Evolutionary conservation across 192 early-diverging fungal species (phyloP).

Genomic region (Umbelopsis ramanniana): DNA sequence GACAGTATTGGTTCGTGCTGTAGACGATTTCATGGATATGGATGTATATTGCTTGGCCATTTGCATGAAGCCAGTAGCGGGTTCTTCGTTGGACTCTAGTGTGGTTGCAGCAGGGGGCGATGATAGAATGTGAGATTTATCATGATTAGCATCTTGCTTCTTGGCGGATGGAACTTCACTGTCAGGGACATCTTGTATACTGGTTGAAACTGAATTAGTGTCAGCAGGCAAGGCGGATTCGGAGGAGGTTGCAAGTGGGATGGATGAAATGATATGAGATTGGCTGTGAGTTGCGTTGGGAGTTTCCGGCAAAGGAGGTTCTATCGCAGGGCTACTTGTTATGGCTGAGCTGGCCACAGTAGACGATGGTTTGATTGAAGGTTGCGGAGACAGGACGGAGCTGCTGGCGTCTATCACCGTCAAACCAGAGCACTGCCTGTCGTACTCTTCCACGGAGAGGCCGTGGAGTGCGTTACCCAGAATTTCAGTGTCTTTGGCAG

Average conservation of each 20-base stretch:
- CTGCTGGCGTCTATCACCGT: neutral
- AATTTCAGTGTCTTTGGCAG: constrained; percentile 1
- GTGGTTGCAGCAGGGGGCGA: neutral
- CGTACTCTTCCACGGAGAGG: constrained; percentile 4
- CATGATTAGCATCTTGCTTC: neutral
- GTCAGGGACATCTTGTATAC: neutral
- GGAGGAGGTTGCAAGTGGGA: too few relatives aligned
- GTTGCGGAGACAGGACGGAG: constrained; percentile 1
- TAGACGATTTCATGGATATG: neutral
- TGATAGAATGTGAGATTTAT: neutral
- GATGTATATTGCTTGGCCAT: neutral
- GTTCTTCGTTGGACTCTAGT: too few relatives aligned
- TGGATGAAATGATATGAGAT: too few relatives aligned
- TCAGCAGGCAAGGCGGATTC: neutral
- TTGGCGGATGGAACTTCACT: neutral
- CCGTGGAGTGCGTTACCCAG: neutral
- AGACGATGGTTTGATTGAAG: neutral
- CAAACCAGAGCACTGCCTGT: neutral
- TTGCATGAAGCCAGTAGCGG: neutral
- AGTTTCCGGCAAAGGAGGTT: too few relatives aligned
- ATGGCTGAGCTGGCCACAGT: neutral
- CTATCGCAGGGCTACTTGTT: neutral
- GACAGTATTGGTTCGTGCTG: neutral
- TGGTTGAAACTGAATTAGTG: neutral
- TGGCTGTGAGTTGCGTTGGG: too few relatives aligned